phyloP scores from a whole-genome alignment of 176 grass and related monocot genomes.

The Tillandsia leiboldiana region DNA sequence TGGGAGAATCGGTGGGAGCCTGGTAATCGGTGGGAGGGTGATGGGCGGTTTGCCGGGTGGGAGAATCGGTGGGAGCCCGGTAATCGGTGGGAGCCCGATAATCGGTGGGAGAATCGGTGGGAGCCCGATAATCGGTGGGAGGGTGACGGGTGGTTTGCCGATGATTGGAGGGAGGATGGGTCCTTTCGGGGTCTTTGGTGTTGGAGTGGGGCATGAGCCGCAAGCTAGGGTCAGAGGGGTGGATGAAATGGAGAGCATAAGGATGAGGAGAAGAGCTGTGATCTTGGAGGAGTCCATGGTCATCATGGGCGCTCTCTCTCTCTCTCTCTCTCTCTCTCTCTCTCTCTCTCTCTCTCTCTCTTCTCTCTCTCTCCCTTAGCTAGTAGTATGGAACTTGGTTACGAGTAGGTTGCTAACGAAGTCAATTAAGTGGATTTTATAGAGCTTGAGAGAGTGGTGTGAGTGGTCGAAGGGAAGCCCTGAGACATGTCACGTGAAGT shows the following conservation, averaged over 20 bases:
- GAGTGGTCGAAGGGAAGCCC: background rate
- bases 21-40: background rate
- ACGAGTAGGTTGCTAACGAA: too few relatives aligned
- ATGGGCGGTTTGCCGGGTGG: background rate
- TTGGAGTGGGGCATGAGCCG: background rate
- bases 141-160: background rate
- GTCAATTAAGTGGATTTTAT: background rate
- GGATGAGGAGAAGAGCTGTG: conserved; percentile 41
- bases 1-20: too few relatives aligned
- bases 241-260: conserved; percentile 41
- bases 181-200: background rate
- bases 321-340: too few relatives aligned
- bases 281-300: conserved; percentile 50
- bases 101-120: background rate
- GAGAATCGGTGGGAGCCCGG: background rate
- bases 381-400: too few relatives aligned
- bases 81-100: background rate
- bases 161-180: background rate
- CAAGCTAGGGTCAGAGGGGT: conserved; percentile 27
- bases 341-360: too few relatives aligned
- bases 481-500: background rate
- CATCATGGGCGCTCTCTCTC: too few relatives aligned
- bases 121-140: background rate
- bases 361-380: too few relatives aligned
- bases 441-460: background rate